phyloP scores from a whole-genome alignment of 495 filamentous ascomycete genomes.

The Penicillium roqueforti region DNA sequence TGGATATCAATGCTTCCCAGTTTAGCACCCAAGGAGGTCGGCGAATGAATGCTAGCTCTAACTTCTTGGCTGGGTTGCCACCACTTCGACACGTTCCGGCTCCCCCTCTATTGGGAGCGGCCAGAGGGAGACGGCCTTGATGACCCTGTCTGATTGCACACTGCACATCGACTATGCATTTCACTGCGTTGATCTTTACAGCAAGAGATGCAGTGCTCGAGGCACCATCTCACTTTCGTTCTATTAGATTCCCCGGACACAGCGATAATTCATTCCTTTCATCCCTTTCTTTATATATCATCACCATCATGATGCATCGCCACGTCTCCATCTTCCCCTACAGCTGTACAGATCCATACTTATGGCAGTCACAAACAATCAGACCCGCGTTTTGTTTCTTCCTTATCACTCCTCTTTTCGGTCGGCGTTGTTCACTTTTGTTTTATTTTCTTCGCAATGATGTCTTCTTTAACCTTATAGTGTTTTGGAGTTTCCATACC shows the following conservation, averaged over 20 bases:
- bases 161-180: constrained; percentile 1
- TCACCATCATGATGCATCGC: background rate
- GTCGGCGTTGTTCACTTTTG: background rate
- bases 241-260: constrained; percentile 31
- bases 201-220: constrained; percentile 10
- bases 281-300: constrained; percentile 4
- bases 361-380: background rate
- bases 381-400: background rate
- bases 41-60: background rate
- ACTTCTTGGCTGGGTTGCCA: background rate
- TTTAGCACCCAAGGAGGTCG: background rate
- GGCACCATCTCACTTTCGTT: constrained; percentile 14
- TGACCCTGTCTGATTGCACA: constrained; percentile 2
- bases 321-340: background rate
- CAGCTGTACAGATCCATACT: constrained; percentile 6
- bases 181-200: constrained; percentile 11
- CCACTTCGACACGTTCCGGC: background rate
- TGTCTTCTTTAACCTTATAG: constrained; percentile 2
- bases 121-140: background rate
- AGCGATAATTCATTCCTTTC: constrained; percentile 20
- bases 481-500: constrained; percentile 12
- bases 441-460: background rate
- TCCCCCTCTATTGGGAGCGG: background rate
- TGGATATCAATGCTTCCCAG: background rate
- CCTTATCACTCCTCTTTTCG: background rate